phyloP scores from a whole-genome alignment of 2,329 filamentous ascomycete genomes.

The Diplodia corticola region DNA sequence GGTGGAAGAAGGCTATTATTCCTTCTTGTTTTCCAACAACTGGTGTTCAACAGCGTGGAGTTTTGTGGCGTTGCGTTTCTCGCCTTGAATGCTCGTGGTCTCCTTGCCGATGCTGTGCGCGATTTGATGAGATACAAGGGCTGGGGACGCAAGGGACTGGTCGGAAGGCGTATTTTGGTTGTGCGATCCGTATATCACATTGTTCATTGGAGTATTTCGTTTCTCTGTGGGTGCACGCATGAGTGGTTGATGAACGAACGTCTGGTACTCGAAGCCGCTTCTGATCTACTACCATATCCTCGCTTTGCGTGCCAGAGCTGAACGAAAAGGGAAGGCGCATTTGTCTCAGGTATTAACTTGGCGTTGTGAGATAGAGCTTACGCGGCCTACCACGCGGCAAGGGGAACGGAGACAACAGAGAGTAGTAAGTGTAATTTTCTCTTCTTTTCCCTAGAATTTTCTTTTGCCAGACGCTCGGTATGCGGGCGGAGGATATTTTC shows the following conservation, averaged over 20 bases:
- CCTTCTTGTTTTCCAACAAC: background rate
- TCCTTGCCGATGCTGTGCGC: background rate
- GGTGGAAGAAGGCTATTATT: background rate
- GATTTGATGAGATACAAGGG: background rate
- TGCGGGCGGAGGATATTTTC: no score
- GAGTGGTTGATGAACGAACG: background rate
- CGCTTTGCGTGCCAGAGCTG: background rate
- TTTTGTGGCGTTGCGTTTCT: background rate
- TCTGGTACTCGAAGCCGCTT: background rate
- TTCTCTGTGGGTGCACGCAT: background rate
- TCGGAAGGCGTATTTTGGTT: background rate
- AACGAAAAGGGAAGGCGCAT: background rate
- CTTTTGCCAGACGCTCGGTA: no score
- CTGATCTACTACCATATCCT: background rate
- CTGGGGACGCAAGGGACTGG: background rate
- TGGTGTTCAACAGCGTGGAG: background rate
- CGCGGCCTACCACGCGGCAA: background rate
- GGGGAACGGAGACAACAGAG: background rate
- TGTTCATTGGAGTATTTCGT: background rate
- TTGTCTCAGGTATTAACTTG: background rate
- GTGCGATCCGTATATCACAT: background rate
- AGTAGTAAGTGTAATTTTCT: background rate
- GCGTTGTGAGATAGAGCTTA: background rate
- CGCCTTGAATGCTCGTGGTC: background rate
- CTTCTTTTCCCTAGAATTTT: no score